Percentiles rank a stretch among this genome's conserved stretches.
Conservation (phyloP, 2,329 filamentous ascomycete species). For the Herpotrichia juniperi region DNA sequence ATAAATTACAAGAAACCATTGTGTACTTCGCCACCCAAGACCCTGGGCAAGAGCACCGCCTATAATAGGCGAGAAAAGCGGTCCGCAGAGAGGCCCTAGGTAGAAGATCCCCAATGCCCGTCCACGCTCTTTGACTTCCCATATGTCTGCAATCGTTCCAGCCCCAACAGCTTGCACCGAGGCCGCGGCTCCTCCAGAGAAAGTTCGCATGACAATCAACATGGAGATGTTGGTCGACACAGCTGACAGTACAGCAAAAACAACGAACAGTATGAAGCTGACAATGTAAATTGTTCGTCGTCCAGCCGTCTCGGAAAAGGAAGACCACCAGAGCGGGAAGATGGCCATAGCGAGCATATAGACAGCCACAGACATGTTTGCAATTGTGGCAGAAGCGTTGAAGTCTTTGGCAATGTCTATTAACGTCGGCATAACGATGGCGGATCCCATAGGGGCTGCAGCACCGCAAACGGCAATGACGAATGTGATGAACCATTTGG, state of each 20-base stretch:
- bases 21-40: constrained; percentile 46
- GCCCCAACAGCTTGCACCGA: constrained; percentile 47
- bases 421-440: constrained; percentile 72
- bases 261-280: constrained; percentile 40
- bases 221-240: constrained; percentile 44
- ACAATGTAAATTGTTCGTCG: constrained; percentile 44
- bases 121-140: constrained; percentile 46
- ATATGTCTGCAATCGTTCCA: constrained; percentile 46
- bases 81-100: constrained; percentile 46
- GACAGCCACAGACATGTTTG: constrained; percentile 49
- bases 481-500: constrained; percentile 84
- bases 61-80: constrained; percentile 46
- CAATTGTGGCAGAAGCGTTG: constrained; percentile 35
- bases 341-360: constrained; percentile 51
- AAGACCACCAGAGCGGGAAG: constrained; percentile 50
- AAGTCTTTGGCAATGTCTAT: constrained; percentile 41
- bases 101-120: constrained; percentile 48
- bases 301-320: constrained; percentile 44
- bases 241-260: constrained; percentile 41
- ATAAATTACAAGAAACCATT: constrained; percentile 48
- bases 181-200: constrained; percentile 46
- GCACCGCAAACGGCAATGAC: constrained; percentile 78
- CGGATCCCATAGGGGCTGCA: constrained; percentile 81
- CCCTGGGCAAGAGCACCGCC: constrained; percentile 41
- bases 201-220: constrained; percentile 42